Base-by-base conservation (phyloP, 2,329 filamentous ascomycete species). In the Amesomyces nigricolor region DNA sequence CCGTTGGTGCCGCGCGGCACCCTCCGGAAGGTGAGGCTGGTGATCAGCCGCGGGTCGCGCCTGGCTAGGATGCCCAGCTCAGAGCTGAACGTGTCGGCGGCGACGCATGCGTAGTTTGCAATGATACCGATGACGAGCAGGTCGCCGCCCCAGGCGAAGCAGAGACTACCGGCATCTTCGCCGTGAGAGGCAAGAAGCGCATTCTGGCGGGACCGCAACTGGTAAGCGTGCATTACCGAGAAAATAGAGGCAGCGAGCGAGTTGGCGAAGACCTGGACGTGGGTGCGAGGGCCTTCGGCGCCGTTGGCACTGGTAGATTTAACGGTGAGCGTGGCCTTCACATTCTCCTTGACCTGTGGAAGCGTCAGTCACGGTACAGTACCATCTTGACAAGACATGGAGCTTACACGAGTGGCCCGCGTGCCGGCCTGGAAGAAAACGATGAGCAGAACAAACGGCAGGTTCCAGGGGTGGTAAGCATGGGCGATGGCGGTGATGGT, bases 1-100 rank as follows among this genome's bases (percentile, higher is more conserved):
- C 94, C 94, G 67, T 99, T 99, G 42, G 94, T 97, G 48, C 94
- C 94, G 1, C 82, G 86, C 0, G 94, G 91, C 0, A 97, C 94
- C 61, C 82, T 80, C 57, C 88, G 85, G 65, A 94, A 78, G 4
- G 73, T 83, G 14, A 80, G 83, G 13, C 88, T 91, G 4, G 90
- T 96, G 67, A 99, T 92, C 38, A 99, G 81, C 37, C 91, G 84
- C 8, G 94, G 94, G 44, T 82, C 75, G 22, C 79, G 79, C 57
- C 78, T 82, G 6, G 91, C 87, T 11, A 99, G 78, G 54, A 99
- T 99, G 13, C 94, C 94, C 17, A 99, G 83, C 74, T 99, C 94
- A 10, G 91, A 96, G 55, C 88, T 91, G 69, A 96, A 94, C 0
- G 94, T 99, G 70, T 99, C 94, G 48, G 92, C 89, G 17, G 90